Percentiles rank a stretch among this genome's conserved stretches.
These are phyloP conservation scores for Jamesozyma lodderae DNA, from an alignment of 805 yeast genomes.

Conservation along the genomic window DNA sequence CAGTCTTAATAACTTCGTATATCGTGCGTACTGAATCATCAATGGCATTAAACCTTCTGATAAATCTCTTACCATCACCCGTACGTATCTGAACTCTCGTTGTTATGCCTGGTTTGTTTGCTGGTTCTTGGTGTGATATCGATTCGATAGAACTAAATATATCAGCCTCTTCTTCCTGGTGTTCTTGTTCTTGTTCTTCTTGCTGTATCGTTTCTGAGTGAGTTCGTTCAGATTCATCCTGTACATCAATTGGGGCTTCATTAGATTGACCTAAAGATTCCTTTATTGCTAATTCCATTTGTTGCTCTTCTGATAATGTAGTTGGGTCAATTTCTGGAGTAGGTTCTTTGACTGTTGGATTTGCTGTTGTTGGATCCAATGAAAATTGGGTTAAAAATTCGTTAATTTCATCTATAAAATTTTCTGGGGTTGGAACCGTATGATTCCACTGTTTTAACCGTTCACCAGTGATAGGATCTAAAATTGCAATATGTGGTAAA, in stretches of 20 bases:
- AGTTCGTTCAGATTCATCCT: constrained; percentile 2
- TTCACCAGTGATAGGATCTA: constrained; percentile 96
- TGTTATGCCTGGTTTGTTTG: constrained; percentile 39
- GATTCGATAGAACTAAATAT: constrained; percentile 44
- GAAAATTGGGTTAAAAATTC: constrained; percentile 62
- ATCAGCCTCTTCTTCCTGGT: constrained; percentile 31
- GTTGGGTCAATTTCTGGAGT: constrained; percentile 50
- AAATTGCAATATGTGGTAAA: constrained; percentile 81
- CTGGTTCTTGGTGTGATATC: constrained; percentile 53
- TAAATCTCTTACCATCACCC: constrained; percentile 76
- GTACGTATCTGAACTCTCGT: constrained; percentile 84
- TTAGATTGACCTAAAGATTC: constrained; percentile 44
- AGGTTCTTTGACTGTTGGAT: constrained; percentile 58
- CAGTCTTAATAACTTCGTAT: constrained; percentile 59
- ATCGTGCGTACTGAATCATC: constrained; percentile 50
- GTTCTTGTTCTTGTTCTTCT: constrained; percentile 6
- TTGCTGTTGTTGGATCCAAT: constrained; percentile 50
- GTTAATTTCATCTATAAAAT: constrained; percentile 59
- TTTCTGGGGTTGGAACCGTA: constrained; percentile 46
- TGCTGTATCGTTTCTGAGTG: constrained; percentile 2
- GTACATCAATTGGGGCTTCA: constrained; percentile 18
- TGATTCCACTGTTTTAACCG: constrained; percentile 69
- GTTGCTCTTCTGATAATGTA: constrained; percentile 72
- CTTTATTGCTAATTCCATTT: constrained; percentile 63
- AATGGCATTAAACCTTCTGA: constrained; percentile 51